Conservation (phyloP, 1,284 basidiomycete species). For the Phaffia rhodozyma region DNA sequence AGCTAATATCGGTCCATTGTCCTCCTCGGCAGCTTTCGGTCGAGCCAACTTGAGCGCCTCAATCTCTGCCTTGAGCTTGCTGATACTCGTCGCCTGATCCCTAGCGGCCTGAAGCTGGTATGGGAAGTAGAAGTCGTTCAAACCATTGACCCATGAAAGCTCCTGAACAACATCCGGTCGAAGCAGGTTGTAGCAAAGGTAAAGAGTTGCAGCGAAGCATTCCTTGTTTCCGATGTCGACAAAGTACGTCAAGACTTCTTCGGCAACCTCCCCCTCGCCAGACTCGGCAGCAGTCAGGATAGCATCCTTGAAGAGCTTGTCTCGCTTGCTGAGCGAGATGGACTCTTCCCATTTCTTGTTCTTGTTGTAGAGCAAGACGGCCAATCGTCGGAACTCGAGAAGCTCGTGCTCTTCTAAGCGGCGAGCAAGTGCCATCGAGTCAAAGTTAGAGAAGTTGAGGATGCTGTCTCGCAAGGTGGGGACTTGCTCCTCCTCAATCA, state of each 20-base stretch:
- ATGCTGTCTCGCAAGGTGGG: slow-evolving; percentile 91
- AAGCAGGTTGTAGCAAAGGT: slow-evolving; percentile 83
- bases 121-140: slow-evolving; percentile 94
- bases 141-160: slow-evolving; percentile 84
- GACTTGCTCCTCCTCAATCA: slow-evolving; percentile 98
- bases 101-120: slow-evolving; percentile 80
- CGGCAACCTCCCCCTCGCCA: slow-evolving; percentile 65
- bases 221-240: slow-evolving; percentile 98
- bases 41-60: slow-evolving; percentile 13
- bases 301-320: slow-evolving; percentile 92
- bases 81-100: slow-evolving; percentile 27
- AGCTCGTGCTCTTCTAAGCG: slow-evolving; percentile 82
- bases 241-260: slow-evolving; percentile 86
- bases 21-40: slow-evolving; percentile 16
- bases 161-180: slow-evolving; percentile 87
- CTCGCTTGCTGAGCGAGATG: slow-evolving; percentile 83
- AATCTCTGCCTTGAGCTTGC: slow-evolving; percentile 16
- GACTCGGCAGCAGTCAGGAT: slow-evolving; percentile 87
- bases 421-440: slow-evolving; percentile 75
- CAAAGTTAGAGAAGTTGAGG: slow-evolving; percentile 96
- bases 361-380: slow-evolving; percentile 96
- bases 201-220: slow-evolving; percentile 84
- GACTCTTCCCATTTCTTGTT: slow-evolving; percentile 90
- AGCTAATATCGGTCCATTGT: slow-evolving; percentile 15
- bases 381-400: slow-evolving; percentile 87